Conservation (phyloP, 352 stramenopile species). For the Aphanomyces euteiches region DNA sequence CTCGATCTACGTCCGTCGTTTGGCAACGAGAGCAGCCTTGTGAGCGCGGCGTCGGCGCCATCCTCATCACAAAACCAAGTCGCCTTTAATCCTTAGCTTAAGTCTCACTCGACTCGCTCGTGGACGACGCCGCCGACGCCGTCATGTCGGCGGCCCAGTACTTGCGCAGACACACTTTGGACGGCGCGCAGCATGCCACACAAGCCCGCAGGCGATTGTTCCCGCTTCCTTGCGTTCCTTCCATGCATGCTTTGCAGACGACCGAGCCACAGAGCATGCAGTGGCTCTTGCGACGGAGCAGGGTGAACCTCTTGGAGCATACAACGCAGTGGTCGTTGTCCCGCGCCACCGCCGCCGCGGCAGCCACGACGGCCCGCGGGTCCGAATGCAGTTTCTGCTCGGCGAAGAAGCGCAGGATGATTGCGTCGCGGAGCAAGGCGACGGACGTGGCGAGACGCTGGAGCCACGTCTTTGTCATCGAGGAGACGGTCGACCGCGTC, state of each 20-base stretch:
- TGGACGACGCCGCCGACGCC: too few species aligned
- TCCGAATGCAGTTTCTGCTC: background rate
- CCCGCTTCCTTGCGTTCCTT: conserved; percentile 30
- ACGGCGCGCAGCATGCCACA: conserved; percentile 3
- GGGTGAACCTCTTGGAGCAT: conserved; percentile 67
- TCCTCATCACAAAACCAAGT: too few species aligned
- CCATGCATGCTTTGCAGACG: conserved; percentile 75
- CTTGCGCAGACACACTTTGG: conserved; percentile 7
- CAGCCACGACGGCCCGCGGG: background rate
- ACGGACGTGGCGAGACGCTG: background rate
- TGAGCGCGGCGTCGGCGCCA: too few species aligned
- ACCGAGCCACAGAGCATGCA: conserved; percentile 76
- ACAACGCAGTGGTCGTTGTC: conserved; percentile 61
- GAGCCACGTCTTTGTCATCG: conserved; percentile 14
- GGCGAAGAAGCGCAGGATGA: background rate
- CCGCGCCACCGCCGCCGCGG: conserved; percentile 14
- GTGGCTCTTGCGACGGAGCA: conserved; percentile 77
- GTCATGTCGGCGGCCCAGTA: background rate
- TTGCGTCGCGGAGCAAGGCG: background rate
- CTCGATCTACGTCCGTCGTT: too few species aligned
- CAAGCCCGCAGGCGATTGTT: conserved; percentile 1
- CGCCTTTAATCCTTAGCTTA: too few species aligned
- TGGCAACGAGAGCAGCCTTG: too few species aligned
- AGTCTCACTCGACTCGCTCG: too few species aligned
- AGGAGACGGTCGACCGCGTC: background rate